phyloP scores from a whole-genome alignment of 2,329 filamentous ascomycete genomes.

The Diaporthe citriasiana region DNA sequence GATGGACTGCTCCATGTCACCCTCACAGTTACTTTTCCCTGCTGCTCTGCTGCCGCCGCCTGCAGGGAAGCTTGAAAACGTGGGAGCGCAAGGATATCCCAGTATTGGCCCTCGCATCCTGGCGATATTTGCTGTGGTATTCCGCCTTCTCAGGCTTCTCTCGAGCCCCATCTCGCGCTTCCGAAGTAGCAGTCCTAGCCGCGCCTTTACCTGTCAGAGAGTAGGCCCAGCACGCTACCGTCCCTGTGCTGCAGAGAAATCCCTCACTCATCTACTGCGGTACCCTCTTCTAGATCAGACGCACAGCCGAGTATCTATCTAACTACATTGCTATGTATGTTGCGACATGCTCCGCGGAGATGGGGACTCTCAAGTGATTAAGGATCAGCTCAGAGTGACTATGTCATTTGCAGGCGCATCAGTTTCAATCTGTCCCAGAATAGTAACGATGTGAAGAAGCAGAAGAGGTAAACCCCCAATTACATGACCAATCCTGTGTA shows the following conservation, averaged over 20 bases:
- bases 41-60: slow-evolving; percentile 9
- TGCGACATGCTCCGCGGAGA: not conserved
- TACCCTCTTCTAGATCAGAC: not conserved
- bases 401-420: not conserved
- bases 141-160: slow-evolving; percentile 26
- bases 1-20: not conserved
- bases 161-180: not conserved
- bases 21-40: not conserved
- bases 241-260: slow-evolving; percentile 5
- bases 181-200: slow-evolving; percentile 2
- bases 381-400: not conserved
- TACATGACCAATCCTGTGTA: slow-evolving; percentile 27
- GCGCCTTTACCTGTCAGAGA: slow-evolving; percentile 9
- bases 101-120: not conserved
- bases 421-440: slow-evolving; percentile 13
- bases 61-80: slow-evolving; percentile 31
- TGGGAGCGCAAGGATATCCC: slow-evolving; percentile 34
- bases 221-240: slow-evolving; percentile 6
- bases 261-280: not conserved
- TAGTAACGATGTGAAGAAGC: slow-evolving; percentile 1
- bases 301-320: not conserved
- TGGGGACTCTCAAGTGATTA: not conserved
- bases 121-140: slow-evolving; percentile 13
- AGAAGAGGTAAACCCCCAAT: too few relatives aligned
- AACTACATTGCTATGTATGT: not conserved